These are phyloP conservation scores for Musa troglodytarum DNA, from an alignment of 176 grass and related monocot genomes.

Conservation along the genomic window DNA sequence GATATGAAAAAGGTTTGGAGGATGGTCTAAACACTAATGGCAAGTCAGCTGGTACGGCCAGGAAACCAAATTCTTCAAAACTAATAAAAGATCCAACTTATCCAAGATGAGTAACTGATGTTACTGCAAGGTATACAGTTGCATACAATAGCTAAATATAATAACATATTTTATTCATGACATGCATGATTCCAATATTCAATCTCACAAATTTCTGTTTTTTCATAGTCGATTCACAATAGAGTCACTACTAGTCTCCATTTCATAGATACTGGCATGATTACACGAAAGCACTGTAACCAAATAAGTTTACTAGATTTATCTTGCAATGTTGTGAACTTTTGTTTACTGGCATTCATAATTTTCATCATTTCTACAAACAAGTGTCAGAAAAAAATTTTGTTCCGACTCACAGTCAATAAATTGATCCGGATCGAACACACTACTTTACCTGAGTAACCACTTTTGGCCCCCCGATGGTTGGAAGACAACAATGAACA, in stretches of 20 bases:
- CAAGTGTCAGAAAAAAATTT: not conserved
- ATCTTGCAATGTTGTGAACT: not conserved
- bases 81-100: no score
- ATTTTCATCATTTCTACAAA: not conserved
- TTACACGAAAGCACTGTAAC: not conserved
- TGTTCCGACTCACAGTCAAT: not conserved
- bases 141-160: no score
- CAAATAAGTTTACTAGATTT: not conserved
- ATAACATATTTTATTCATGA: no score
- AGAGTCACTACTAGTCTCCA: no score
- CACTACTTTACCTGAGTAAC: not conserved
- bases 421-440: not conserved
- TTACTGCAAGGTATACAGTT: no score
- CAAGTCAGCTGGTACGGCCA: not conserved
- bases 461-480: no score
- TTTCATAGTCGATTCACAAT: no score
- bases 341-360: not conserved
- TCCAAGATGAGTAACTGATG: no score
- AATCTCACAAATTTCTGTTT: no score
- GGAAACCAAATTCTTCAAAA: not conserved
- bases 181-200: no score
- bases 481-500: no score
- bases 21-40: not conserved
- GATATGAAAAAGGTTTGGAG: not conserved
- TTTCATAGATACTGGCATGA: not conserved